phyloP scores from a whole-genome alignment of 2,329 filamentous ascomycete species.

The Xylariaceae sp. region DNA sequence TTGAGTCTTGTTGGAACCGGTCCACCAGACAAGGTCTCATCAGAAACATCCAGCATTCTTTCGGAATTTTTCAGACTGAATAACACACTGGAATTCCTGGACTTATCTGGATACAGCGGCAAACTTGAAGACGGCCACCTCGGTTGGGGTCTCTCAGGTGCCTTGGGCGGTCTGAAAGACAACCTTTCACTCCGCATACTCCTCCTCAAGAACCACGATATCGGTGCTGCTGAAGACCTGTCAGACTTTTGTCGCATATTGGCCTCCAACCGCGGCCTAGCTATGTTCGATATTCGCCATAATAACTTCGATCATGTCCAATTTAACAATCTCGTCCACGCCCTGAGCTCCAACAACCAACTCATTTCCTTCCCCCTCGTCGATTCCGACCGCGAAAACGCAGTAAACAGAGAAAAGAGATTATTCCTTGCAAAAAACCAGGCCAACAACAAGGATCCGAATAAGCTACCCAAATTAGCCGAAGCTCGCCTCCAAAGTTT shows the following conservation, averaged over 20 bases:
- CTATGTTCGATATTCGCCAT: constrained; percentile 51
- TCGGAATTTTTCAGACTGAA: constrained; percentile 51
- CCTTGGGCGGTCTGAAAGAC: constrained; percentile 44
- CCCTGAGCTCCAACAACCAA: constrained; percentile 26
- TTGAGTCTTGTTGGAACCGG: constrained; percentile 54
- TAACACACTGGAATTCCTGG: constrained; percentile 47
- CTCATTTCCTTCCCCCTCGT: constrained; percentile 31
- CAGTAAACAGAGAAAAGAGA: constrained; percentile 25
- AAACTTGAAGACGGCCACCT: constrained; percentile 56
- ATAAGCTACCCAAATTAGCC: constrained; percentile 22
- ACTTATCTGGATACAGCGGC: constrained; percentile 54
- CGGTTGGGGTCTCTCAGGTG: constrained; percentile 49
- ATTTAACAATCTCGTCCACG: constrained; percentile 27
- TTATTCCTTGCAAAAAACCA: constrained; percentile 20
- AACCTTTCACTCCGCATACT: constrained; percentile 47
- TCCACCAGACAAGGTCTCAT: constrained; percentile 43
- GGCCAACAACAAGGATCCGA: constrained; percentile 14
- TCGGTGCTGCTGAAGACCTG: constrained; percentile 38
- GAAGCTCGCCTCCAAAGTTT: constrained; percentile 25
- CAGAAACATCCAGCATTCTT: constrained; percentile 45
- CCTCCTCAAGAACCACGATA: constrained; percentile 54
- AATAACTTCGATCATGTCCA: constrained; percentile 48
- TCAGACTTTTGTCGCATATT: constrained; percentile 47
- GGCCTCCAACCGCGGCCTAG: constrained; percentile 44
- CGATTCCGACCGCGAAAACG: constrained; percentile 24